Conservation (phyloP, 352 stramenopile species). For the Pilasporangium apinafurcum region DNA sequence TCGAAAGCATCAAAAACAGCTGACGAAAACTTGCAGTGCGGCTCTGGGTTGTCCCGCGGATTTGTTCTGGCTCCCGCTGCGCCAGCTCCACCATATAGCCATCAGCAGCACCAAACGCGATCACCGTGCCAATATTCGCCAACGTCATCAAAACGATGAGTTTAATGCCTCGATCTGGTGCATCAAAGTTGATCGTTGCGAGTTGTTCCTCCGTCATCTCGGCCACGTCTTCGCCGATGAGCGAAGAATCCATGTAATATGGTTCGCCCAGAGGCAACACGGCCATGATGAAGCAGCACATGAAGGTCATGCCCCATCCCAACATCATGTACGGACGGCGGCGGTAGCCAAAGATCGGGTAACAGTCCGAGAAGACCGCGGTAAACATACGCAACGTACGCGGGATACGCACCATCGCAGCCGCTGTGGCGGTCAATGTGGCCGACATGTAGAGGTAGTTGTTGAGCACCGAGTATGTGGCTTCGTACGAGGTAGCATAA, state of each 20-base stretch:
- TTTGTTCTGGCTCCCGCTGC: slow-evolving; percentile 31
- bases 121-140: slow-evolving; percentile 71
- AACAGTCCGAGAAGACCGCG: slow-evolving; percentile 70
- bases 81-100: slow-evolving; percentile 54
- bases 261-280: slow-evolving; percentile 36
- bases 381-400: slow-evolving; percentile 44
- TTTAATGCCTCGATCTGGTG: slow-evolving; percentile 28
- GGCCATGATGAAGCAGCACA: slow-evolving; percentile 37
- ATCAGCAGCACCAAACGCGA: slow-evolving; percentile 65
- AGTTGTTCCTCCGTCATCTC: slow-evolving; percentile 25
- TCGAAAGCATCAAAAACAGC: slow-evolving; percentile 24
- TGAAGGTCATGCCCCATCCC: slow-evolving; percentile 41
- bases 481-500: slow-evolving; percentile 23
- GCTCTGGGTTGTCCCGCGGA: slow-evolving; percentile 35
- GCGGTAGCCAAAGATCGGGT: slow-evolving; percentile 74
- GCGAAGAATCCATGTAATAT: slow-evolving; percentile 26
- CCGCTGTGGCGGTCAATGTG: slow-evolving; percentile 30
- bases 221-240: slow-evolving; percentile 14
- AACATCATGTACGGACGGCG: slow-evolving; percentile 76
- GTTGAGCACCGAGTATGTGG: slow-evolving; percentile 48
- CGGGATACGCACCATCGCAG: slow-evolving; percentile 33
- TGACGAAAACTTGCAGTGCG: slow-evolving; percentile 24
- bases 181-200: slow-evolving; percentile 30
- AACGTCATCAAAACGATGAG: slow-evolving; percentile 63
- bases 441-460: slow-evolving; percentile 60